These are phyloP conservation scores for Umbelopsis isabellina DNA, from an alignment of 192 early-diverging fungal species.

Conservation along the genomic window DNA sequence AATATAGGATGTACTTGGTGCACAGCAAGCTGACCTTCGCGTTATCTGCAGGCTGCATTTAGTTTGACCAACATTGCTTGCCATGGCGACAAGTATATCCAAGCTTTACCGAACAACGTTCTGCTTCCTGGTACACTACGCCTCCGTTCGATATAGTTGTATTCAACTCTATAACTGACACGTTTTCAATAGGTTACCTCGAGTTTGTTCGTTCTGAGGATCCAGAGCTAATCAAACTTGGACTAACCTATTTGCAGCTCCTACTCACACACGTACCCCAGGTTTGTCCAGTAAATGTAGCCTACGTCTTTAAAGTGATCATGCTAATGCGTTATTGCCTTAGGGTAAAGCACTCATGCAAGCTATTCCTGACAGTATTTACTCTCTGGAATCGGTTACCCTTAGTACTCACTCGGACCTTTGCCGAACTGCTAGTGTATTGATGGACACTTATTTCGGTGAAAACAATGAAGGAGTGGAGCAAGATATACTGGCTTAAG, in stretches of 20 bases:
- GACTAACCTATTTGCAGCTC: conserved; percentile 61
- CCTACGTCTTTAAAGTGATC: background rate
- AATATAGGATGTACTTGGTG: background rate
- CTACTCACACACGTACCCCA: conserved; percentile 53
- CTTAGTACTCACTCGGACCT: conserved; percentile 54
- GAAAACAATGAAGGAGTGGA: conserved; percentile 47
- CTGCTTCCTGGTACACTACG: conserved; percentile 41
- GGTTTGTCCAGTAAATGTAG: background rate
- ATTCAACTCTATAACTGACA: background rate
- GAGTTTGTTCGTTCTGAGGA: conserved; percentile 70
- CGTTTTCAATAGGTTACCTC: conserved; percentile 38
- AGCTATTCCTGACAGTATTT: conserved; percentile 47
- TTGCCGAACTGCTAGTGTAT: conserved; percentile 45
- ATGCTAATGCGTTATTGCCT: background rate
- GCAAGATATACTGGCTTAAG: conserved; percentile 11
- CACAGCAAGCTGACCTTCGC: background rate
- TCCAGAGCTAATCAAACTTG: conserved; percentile 62
- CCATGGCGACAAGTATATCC: conserved; percentile 51
- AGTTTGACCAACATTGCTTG: conserved; percentile 66
- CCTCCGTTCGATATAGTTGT: no score
- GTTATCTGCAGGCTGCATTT: conserved; percentile 52
- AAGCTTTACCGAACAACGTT: conserved; percentile 45
- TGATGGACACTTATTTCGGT: conserved; percentile 65
- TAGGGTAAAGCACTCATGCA: conserved; percentile 38
- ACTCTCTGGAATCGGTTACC: conserved; percentile 62